Base-by-base conservation (phyloP, 163 green algal species). In the Smithsoniella earleae region DNA sequence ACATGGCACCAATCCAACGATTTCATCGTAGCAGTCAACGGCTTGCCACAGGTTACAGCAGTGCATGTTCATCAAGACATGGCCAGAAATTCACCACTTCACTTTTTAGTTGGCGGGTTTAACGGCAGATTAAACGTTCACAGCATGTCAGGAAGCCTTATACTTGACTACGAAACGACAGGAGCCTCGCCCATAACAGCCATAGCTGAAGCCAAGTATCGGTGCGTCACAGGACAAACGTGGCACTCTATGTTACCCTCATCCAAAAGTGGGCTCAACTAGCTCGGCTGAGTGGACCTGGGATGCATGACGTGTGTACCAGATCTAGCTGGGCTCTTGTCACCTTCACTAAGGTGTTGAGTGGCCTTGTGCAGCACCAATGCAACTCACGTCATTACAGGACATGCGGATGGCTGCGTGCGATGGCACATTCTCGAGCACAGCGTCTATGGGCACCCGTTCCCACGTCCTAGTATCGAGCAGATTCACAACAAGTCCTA, bases 371-470 rank as follows among this genome's bases (percentile, higher is more conserved):
- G 31, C 58, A 69, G 58, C 16, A 25, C 58, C 58, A 69, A 69
- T 31, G 20, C 58, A 3, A 69, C 58, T 20, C 58, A 69, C 25
- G 58, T 69, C 27, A 33, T 69, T 31, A 69, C 58, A 69, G 58
- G 58, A 30, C 58, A 69, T 34, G 58, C 58, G 16, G 58, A 69
- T 34, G 58, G 58, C 58, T 69, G 58, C 34, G 58, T 69, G 58
- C 58, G 58, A 5, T 69, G 58, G 58, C 58, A 69, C 25, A 30
- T 69, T n/a, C 20, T 69, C 1, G 58, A 69, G n/a, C 25, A 69
- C 58, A 16, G 16, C 18, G n/a, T 34, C n/a, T 43, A 4, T 38
- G 25, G 25, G 16, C 49, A 27, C 49, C 16, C 6, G 33, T 6
- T 36, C 31, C 25, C 49, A 25, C 1, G 25, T 8, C 8, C 33